Conservation (phyloP, 345 rosid species). For the Iberis pinnata region DNA sequence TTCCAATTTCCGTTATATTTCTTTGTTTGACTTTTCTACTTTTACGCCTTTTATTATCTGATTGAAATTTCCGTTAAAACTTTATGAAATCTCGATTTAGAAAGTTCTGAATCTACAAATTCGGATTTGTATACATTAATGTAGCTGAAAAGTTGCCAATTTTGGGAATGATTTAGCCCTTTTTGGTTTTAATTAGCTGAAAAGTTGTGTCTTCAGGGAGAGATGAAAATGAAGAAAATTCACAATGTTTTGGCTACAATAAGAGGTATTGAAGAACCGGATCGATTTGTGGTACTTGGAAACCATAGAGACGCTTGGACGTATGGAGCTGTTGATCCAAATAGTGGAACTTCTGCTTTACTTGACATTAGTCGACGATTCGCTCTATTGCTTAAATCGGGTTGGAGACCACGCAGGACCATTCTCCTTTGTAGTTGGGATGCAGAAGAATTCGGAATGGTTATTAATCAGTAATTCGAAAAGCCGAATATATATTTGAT, state of each 20-base stretch:
- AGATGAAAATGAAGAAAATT: conserved; percentile 55
- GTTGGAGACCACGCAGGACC: conserved; percentile 91
- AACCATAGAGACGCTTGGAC: conserved; percentile 99
- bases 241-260: conserved; percentile 62
- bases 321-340: conserved; percentile 96
- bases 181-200: neutral
- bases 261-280: conserved; percentile 70
- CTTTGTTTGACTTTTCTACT: conserved; percentile 7
- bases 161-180: neutral
- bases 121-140: no score
- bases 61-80: no score
- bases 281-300: conserved; percentile 75
- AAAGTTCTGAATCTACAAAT: no score
- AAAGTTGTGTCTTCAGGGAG: conserved; percentile 71
- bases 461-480: conserved; percentile 35
- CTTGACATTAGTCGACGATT: conserved; percentile 83
- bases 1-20: no score
- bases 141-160: neutral
- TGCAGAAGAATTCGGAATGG: conserved; percentile 99
- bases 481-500: neutral
- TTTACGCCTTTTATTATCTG: no score
- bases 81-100: no score
- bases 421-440: conserved; percentile 91
- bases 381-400: conserved; percentile 48
- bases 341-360: conserved; percentile 91